Evolutionary conservation across 371 early-diverging fungal species (phyloP).

Genomic region (Catenaria anguillulae): DNA sequence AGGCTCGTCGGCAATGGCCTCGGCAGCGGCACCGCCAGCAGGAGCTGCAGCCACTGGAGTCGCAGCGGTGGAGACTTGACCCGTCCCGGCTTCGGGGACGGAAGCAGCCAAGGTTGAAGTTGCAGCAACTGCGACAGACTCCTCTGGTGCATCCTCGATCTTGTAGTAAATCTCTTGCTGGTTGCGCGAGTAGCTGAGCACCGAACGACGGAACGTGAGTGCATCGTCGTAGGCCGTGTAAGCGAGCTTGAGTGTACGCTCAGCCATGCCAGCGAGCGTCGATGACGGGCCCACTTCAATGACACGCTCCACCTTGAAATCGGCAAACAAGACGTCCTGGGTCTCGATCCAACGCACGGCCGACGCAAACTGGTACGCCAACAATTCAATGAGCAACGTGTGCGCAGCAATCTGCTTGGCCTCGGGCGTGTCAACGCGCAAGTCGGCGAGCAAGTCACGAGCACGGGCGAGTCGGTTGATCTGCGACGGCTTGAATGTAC

Average conservation of each 20-base stretch:
- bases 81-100: constrained; percentile 20
- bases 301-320: constrained; percentile 63
- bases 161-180: constrained; percentile 84
- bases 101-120: constrained; percentile 27
- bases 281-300: constrained; percentile 88
- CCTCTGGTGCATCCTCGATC: constrained; percentile 51
- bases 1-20: constrained; percentile 8
- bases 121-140: constrained; percentile 23
- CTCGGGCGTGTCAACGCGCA: constrained; percentile 30
- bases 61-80: constrained; percentile 32
- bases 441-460: constrained; percentile 24
- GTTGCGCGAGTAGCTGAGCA: constrained; percentile 74
- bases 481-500: constrained; percentile 64
- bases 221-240: constrained; percentile 92
- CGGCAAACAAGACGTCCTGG: constrained; percentile 77
- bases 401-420: constrained; percentile 49
- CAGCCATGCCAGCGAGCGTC: constrained; percentile 82
- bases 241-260: constrained; percentile 86
- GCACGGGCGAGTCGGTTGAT: constrained; percentile 54
- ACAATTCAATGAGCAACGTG: constrained; percentile 71
- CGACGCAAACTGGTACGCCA: constrained; percentile 86
- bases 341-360: constrained; percentile 96
- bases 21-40: constrained; percentile 19
- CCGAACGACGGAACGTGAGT: constrained; percentile 70
- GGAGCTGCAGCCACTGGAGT: constrained; percentile 38